Evolutionary conservation across 2,329 filamentous ascomycete genomes (phyloP).

Genomic region (Stagonosporopsis rhizophila): DNA sequence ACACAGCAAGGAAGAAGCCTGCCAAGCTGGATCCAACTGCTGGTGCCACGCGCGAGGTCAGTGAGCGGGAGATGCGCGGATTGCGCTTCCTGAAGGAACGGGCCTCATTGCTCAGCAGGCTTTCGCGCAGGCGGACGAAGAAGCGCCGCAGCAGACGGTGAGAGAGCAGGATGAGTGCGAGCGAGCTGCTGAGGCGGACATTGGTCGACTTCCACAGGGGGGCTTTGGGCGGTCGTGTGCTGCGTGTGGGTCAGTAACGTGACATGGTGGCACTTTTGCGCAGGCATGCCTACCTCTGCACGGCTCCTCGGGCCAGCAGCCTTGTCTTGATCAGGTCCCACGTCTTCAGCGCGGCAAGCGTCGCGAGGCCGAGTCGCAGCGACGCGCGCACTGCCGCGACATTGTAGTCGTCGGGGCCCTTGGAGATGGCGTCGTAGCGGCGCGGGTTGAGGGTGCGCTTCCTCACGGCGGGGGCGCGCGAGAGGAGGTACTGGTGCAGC

Average conservation of each 20-base stretch:
- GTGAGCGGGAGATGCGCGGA: slow-evolving; percentile 72
- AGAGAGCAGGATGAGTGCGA: slow-evolving; percentile 84
- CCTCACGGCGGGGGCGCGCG: slow-evolving; percentile 69
- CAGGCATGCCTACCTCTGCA: slow-evolving; percentile 26
- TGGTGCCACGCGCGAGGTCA: slow-evolving; percentile 85
- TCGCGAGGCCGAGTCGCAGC: slow-evolving; percentile 53
- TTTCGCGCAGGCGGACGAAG: slow-evolving; percentile 78
- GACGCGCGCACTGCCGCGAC: slow-evolving; percentile 56
- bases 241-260: not conserved
- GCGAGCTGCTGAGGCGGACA: slow-evolving; percentile 78
- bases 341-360: slow-evolving; percentile 55
- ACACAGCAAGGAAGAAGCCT: slow-evolving; percentile 81
- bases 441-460: slow-evolving; percentile 59
- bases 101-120: slow-evolving; percentile 80
- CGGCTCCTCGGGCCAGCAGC: slow-evolving; percentile 44
- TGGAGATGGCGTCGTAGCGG: slow-evolving; percentile 59
- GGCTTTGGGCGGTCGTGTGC: slow-evolving; percentile 45
- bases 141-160: slow-evolving; percentile 92
- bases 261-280: not conserved
- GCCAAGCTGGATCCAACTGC: slow-evolving; percentile 90
- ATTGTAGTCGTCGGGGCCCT: slow-evolving; percentile 57
- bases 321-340: slow-evolving; percentile 53
- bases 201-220: slow-evolving; percentile 66
- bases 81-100: slow-evolving; percentile 83
- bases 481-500: slow-evolving; percentile 83